These are phyloP conservation scores for Auricularia heimuer DNA, from an alignment of 768 basidiomycete genomes.

Conservation along the genomic window DNA sequence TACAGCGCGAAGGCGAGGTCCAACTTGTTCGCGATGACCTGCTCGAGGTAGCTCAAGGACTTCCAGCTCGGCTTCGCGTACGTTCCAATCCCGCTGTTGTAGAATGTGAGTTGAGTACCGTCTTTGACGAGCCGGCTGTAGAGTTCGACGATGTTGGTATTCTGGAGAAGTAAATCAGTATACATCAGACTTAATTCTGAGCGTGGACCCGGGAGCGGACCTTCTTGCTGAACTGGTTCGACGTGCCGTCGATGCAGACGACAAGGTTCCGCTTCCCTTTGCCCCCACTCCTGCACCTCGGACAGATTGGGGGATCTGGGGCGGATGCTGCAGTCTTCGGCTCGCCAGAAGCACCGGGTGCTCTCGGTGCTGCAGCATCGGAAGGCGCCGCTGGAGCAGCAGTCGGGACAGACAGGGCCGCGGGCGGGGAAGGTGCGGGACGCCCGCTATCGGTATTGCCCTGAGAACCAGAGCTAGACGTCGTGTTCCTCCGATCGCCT, in stretches of 20 bases:
- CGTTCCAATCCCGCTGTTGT: conserved; percentile 32
- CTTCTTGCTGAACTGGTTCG: conserved; percentile 19
- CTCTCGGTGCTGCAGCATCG: too few relatives aligned
- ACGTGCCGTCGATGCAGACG: conserved; percentile 19
- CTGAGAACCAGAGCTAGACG: too few relatives aligned
- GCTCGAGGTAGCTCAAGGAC: conserved; percentile 13
- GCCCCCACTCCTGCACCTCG: too few relatives aligned
- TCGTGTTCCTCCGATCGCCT: too few relatives aligned
- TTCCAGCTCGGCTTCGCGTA: conserved; percentile 19
- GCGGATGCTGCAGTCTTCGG: too few relatives aligned
- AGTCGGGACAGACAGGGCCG: too few relatives aligned
- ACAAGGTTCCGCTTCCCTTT: conserved; percentile 1
- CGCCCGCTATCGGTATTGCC: too few relatives aligned
- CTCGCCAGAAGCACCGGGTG: too few relatives aligned
- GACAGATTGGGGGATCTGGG: too few relatives aligned
- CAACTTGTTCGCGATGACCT: conserved; percentile 17
- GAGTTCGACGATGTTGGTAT: conserved; percentile 33
- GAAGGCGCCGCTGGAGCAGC: too few relatives aligned
- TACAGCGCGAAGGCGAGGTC: conserved; percentile 32
- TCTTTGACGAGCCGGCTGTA: conserved; percentile 27
- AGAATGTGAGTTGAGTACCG: conserved; percentile 28
- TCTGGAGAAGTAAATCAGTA: conserved; percentile 15
- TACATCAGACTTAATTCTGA: neutral
- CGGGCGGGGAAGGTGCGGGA: too few relatives aligned
- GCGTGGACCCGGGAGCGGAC: conserved; percentile 2